phyloP scores from a whole-genome alignment of 148 eudicot genomes.

The Rhododendron williamsianum region DNA sequence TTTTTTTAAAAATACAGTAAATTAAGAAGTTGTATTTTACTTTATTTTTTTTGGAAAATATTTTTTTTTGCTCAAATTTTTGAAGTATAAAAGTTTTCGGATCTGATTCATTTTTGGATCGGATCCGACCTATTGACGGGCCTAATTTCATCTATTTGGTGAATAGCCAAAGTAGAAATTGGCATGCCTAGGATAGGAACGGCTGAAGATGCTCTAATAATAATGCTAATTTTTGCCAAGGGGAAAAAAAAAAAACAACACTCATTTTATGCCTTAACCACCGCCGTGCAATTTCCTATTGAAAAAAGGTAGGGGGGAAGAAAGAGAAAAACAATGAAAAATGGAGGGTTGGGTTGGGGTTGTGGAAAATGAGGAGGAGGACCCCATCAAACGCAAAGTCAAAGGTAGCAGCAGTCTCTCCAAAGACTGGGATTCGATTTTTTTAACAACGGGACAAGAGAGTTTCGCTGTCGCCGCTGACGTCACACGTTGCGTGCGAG shows the following conservation, averaged over 20 bases:
- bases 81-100: no score
- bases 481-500: constrained; percentile 6
- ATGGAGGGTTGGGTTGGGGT: background rate
- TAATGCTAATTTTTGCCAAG: no score
- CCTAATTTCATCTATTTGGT: background rate
- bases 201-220: background rate
- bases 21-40: no score
- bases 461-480: constrained; percentile 1
- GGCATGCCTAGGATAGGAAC: background rate
- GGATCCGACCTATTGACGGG: no score
- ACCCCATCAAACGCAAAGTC: background rate
- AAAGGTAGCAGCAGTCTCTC: background rate
- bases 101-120: no score
- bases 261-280: background rate
- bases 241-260: no score
- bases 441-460: background rate
- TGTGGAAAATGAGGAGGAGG: background rate
- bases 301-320: background rate
- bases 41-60: no score
- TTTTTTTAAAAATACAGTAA: no score
- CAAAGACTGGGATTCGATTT: constrained; percentile 3
- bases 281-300: background rate
- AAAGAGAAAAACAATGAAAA: background rate
- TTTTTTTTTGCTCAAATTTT: no score
- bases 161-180: background rate